Evolutionary conservation across 2,329 filamentous ascomycete genomes (phyloP), one percentile per base, ranked within the genome.

Genomic region (Penicillium crustosum): DNA sequence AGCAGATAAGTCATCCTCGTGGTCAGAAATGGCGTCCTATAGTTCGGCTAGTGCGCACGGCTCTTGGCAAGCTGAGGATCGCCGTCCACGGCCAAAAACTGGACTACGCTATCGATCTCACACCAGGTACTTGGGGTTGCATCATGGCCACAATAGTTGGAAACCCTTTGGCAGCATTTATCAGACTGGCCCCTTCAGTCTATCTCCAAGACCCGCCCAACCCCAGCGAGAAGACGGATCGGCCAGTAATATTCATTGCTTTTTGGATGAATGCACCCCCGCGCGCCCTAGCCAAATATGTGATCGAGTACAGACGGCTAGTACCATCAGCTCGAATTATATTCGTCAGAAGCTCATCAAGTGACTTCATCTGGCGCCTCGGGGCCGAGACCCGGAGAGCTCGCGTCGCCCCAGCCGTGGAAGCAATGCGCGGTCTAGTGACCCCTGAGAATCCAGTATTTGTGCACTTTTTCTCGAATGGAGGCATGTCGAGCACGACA

Each of bases 391-490:
- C 56, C 6, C 71, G 73, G 25, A 60, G 60, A 45, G 58, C 61
- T 17, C 71, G 70, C 29, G 60, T 77, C 39, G 60, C 64, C 12
- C 73, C 78, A 1, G 73, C 72, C 9, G 66, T 78, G 10, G 66
- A 73, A 15, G 70, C 70, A 21, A 66, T 79, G 17, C 69, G 64
- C 47, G 55, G 58, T 31, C 68, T 51, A 44, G 61, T 59, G 43
- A 56, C 57, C 60, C 58, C 66, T 25, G 57, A 66, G 50, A 62
- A 63, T 68, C 64, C 73, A 6, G 66, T 73, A 10, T 71, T 78
- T 31, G 61, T 82, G 9, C 80, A 83, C 66, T 68, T 78, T 55
- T 83, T 82, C 69, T 82, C 79, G 23, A 81, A 83, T 58, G 81
- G 80, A 27, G 81, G 81, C 17, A 67, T 75, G 21, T 72, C 75